Base-by-base conservation (phyloP, 768 basidiomycete genomes). In the Lactifluus rugatus region DNA sequence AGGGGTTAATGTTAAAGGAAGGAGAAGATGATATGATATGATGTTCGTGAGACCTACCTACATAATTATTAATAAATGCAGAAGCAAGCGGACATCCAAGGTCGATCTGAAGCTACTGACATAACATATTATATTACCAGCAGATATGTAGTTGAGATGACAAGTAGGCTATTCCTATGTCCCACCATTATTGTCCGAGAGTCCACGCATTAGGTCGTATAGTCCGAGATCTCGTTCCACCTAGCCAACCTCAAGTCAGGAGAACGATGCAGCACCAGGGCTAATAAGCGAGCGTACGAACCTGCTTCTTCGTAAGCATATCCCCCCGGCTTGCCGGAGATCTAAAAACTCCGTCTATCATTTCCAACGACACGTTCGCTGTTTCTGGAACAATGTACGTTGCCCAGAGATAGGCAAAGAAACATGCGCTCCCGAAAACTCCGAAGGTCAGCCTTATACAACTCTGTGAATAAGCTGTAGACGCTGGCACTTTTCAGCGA, bases 341-440 rank as follows among this genome's bases (percentile, higher is more conserved):
- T 41, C 74, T 74, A 64, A 90, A 89, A 11, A 89, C 70, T 7
- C 70, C 74, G 66, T 91, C 88, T 48, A 89, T 82, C 67, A 88
- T 87, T 63, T 91, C 89, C 0, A 90, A 70, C 7, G 87, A 81
- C 3, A 88, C 72, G 58, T 84, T 83, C 26, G 86, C 85, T 14
- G 88, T 91, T 71, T 91, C 88, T 2, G 87, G 89, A 0, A 91
- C 82, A 58, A 71, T 54, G 58, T 81, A 75, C 5, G 80, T 85
- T 26, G 84, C 75, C 88, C 89, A 91, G 42, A 89, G 61, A 62
- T 86, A 85, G 0, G 81, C 87, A 11, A 76, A 62, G 52, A 81
- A 76, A 66, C 86, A 89, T 2, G 87, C 82, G 13, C 72, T 68
- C 0, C 82, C 74, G 68, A 90, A 89, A 31, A 78, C 71, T 36